Evolutionary conservation across 345 rosid genomes (phyloP).

Genomic region (Eucalyptus polyanthemos): DNA sequence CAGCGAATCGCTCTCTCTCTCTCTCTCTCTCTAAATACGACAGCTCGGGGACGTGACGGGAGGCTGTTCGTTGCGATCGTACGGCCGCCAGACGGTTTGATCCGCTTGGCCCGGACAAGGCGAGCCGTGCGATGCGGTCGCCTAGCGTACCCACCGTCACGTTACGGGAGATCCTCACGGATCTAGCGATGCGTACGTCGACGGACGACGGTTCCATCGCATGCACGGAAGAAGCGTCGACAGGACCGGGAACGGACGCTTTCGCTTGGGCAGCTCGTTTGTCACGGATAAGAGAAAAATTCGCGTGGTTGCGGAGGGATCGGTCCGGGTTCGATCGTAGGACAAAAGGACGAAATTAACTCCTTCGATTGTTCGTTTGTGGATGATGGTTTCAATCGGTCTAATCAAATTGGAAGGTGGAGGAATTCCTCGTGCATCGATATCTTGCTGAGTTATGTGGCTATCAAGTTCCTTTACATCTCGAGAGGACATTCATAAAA

Average conservation of each 20-base stretch:
- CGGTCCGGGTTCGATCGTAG: not conserved
- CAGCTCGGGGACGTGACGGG: not conserved
- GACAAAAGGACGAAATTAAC: not conserved
- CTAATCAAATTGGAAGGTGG: not conserved
- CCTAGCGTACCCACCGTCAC: not conserved
- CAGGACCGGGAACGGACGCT: not conserved
- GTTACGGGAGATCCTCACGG: not conserved
- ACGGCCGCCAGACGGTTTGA: not conserved
- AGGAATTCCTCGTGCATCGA: not conserved
- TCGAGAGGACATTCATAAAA: not conserved
- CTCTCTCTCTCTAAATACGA: not conserved
- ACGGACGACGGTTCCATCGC: not conserved
- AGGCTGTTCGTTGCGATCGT: not conserved
- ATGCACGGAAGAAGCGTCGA: not conserved
- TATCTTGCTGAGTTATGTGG: not conserved
- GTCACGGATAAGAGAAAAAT: not conserved
- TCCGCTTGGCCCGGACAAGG: not conserved
- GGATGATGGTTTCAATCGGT: not conserved
- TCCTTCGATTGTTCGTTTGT: not conserved
- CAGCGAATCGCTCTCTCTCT: not conserved
- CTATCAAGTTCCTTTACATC: not conserved
- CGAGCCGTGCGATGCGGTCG: not conserved
- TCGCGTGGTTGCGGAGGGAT: not conserved
- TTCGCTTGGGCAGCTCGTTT: not conserved
- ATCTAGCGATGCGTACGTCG: not conserved